Evolutionary conservation across 169 alveolate species (phyloP).

Genomic region (Cryptosporidium tyzzeri): DNA sequence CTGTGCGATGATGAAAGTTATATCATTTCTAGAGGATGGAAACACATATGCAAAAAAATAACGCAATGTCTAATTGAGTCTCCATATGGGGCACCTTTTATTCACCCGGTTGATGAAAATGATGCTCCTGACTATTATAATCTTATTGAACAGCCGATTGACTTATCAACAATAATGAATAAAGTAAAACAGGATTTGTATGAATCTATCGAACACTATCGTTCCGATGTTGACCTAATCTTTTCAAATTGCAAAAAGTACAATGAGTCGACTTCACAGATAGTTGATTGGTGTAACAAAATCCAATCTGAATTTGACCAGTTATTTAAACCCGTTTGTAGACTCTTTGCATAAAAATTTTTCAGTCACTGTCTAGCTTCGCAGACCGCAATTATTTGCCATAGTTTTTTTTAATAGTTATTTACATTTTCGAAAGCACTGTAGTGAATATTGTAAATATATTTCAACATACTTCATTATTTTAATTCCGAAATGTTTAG

Average conservation of each 20-base stretch:
- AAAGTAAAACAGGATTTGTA: slow-evolving; percentile 61
- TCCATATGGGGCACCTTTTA: slow-evolving; percentile 73
- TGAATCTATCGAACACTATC: slow-evolving; percentile 45
- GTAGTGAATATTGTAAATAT: background rate
- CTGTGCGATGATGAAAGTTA: slow-evolving; percentile 63
- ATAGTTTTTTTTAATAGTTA: background rate
- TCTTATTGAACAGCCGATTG: slow-evolving; percentile 55
- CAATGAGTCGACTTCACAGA: slow-evolving; percentile 45
- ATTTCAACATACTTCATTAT: too few relatives aligned
- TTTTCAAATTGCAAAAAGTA: slow-evolving; percentile 56
- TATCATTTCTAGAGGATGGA: slow-evolving; percentile 70
- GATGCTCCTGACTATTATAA: slow-evolving; percentile 73
- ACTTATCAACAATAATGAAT: slow-evolving; percentile 43
- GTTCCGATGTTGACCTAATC: slow-evolving; percentile 28
- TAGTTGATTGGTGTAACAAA: slow-evolving; percentile 68
- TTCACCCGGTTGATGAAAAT: slow-evolving; percentile 70
- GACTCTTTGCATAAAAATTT: slow-evolving; percentile 8
- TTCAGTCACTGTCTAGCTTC: background rate
- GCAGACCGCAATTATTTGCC: background rate
- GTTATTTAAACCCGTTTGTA: slow-evolving; percentile 40
- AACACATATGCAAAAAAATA: slow-evolving; percentile 74
- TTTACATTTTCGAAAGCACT: background rate
- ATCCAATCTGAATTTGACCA: slow-evolving; percentile 52
- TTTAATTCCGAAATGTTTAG: background rate
- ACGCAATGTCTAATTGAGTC: slow-evolving; percentile 69